Evolutionary conservation across 345 rosid genomes (phyloP).

Genomic region (Corymbia maculata): DNA sequence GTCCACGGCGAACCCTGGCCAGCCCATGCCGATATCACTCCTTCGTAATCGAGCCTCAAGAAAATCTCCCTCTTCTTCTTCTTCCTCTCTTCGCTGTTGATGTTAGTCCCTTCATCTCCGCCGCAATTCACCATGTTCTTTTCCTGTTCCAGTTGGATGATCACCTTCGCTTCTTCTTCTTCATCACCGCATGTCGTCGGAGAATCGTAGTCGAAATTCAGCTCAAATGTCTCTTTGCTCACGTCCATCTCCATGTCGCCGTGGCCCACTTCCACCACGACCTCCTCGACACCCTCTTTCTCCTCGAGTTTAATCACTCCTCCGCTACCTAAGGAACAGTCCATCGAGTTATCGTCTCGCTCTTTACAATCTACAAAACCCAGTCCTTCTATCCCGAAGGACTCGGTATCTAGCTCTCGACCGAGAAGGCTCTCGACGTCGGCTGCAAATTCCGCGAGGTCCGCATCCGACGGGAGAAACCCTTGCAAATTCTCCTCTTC

Average conservation of each 20-base stretch:
- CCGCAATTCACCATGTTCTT: not conserved
- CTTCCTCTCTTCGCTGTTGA: conserved; percentile 1
- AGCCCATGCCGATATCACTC: conserved; percentile 64
- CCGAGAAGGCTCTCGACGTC: conserved; percentile 85
- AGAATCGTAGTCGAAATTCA: conserved; percentile 61
- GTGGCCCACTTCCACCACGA: not conserved
- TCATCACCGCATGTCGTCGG: conserved; percentile 34
- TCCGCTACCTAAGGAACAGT: not conserved
- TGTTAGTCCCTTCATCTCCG: not conserved
- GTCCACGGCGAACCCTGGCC: conserved; percentile 73
- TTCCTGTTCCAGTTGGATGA: not conserved
- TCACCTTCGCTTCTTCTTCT: conserved; percentile 24
- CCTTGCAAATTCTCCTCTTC: conserved; percentile 24
- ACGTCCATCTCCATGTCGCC: conserved; percentile 19
- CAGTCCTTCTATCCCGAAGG: conserved; percentile 64
- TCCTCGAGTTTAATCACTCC: conserved; percentile 41
- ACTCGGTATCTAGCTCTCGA: conserved; percentile 52
- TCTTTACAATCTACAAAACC: conserved; percentile 38
- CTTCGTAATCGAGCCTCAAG: conserved; percentile 60
- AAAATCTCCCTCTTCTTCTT: conserved; percentile 31
- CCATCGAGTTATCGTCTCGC: conserved; percentile 6
- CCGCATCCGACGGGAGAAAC: conserved; percentile 68
- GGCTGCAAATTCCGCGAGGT: conserved; percentile 83
- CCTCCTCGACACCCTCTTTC: conserved; percentile 11
- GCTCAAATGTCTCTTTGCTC: conserved; percentile 45